Evolutionary conservation across 2,329 filamentous ascomycete species (phyloP).

Genomic region (Penicillium vulpinum): DNA sequence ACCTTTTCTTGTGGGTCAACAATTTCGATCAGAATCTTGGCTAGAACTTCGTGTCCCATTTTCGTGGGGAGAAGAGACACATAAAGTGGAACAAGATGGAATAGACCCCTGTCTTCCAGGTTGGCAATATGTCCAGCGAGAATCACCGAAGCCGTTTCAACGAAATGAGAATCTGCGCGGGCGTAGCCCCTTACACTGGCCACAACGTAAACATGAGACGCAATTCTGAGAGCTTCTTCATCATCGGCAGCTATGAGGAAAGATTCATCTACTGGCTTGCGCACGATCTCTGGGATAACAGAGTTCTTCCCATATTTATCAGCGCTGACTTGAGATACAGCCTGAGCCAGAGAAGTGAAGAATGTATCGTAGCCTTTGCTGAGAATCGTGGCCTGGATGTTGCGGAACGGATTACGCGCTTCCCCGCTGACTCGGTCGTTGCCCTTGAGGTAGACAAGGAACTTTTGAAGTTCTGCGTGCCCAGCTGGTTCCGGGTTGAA

Average conservation of each 20-base stretch:
- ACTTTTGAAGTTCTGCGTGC: slow-evolving; percentile 40
- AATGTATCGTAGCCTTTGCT: slow-evolving; percentile 44
- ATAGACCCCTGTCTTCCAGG: slow-evolving; percentile 69
- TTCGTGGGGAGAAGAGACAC: slow-evolving; percentile 71
- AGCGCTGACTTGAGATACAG: slow-evolving; percentile 38
- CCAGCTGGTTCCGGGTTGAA: slow-evolving; percentile 58
- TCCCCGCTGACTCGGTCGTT: slow-evolving; percentile 41
- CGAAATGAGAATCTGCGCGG: slow-evolving; percentile 52
- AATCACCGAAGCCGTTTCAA: slow-evolving; percentile 64
- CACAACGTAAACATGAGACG: slow-evolving; percentile 67
- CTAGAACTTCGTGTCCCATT: slow-evolving; percentile 69
- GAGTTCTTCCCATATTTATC: slow-evolving; percentile 28
- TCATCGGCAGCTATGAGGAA: slow-evolving; percentile 43
- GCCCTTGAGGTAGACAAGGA: slow-evolving; percentile 37
- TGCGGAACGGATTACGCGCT: slow-evolving; percentile 46
- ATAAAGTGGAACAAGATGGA: slow-evolving; percentile 82
- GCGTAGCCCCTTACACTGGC: slow-evolving; percentile 61
- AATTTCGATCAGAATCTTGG: slow-evolving; percentile 73
- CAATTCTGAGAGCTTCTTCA: slow-evolving; percentile 65
- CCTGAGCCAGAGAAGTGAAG: slow-evolving; percentile 43
- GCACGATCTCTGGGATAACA: slow-evolving; percentile 43
- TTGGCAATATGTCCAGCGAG: slow-evolving; percentile 80
- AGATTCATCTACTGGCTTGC: slow-evolving; percentile 56
- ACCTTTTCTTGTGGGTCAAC: slow-evolving; percentile 64
- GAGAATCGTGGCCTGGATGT: slow-evolving; percentile 47